These are phyloP conservation scores for Bolboschoenus planiculmis DNA, from an alignment of 176 grass and related monocot species.

Conservation along the genomic window DNA sequence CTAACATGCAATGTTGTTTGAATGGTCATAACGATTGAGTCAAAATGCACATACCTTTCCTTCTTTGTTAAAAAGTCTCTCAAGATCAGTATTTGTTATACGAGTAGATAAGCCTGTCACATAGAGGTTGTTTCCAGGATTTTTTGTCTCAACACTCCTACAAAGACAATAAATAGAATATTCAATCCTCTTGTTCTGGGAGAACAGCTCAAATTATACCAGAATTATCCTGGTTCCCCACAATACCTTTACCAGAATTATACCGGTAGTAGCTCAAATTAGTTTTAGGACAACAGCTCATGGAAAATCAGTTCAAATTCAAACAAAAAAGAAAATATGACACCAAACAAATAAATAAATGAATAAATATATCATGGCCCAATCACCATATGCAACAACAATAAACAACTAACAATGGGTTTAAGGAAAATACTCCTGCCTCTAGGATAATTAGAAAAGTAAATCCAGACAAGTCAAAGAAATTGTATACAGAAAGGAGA, in stretches of 20 bases:
- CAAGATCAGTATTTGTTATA: constrained; percentile 49
- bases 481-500: constrained; percentile 1
- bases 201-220: not conserved
- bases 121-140: constrained; percentile 95
- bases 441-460: not conserved
- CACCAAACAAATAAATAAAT: not conserved
- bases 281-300: not conserved
- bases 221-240: not conserved
- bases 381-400: not conserved
- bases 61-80: constrained; percentile 87
- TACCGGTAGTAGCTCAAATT: not conserved
- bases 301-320: not conserved
- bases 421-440: not conserved
- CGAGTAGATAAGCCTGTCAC: constrained; percentile 94
- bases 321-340: not conserved
- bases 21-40: not conserved
- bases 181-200: constrained; percentile 11
- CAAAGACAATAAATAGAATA: constrained; percentile 23
- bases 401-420: not conserved
- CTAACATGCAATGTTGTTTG: not conserved
- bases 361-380: not conserved
- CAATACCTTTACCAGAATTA: not conserved
- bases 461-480: not conserved
- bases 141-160: constrained; percentile 50
- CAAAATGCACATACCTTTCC: constrained; percentile 50